Evolutionary conservation across 306 rosid species (phyloP).

Genomic region (Quercus cerris): DNA sequence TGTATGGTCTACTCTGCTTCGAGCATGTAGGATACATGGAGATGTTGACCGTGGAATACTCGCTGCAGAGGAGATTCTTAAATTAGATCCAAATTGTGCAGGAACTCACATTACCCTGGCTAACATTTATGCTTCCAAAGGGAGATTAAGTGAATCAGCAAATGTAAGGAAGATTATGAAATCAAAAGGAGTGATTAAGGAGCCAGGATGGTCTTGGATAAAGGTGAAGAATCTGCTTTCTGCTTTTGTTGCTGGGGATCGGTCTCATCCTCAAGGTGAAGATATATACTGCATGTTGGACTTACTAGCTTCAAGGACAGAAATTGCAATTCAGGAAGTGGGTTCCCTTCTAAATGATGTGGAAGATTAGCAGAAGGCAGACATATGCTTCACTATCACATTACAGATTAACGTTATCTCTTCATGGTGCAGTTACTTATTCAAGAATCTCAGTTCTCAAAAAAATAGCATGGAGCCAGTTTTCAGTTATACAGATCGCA

Average conservation of each 20-base stretch:
- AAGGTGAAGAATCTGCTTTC: constrained; percentile 48
- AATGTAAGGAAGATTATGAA: constrained; percentile 62
- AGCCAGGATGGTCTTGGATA: constrained; percentile 86
- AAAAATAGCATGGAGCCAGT: neutral
- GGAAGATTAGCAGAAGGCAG: constrained; percentile 31
- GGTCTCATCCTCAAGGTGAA: constrained; percentile 53
- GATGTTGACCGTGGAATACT: constrained; percentile 60
- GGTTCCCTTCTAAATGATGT: constrained; percentile 24
- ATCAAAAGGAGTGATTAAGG: constrained; percentile 73
- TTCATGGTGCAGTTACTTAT: neutral
- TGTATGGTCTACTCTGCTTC: constrained; percentile 80
- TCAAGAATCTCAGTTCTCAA: neutral
- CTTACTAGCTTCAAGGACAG: constrained; percentile 39
- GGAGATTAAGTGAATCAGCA: constrained; percentile 73
- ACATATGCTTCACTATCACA: constrained; percentile 6
- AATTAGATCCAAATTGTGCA: constrained; percentile 58
- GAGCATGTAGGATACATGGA: constrained; percentile 66
- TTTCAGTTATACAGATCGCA: neutral
- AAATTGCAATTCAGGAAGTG: constrained; percentile 28
- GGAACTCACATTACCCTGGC: constrained; percentile 72
- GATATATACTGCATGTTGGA: constrained; percentile 49
- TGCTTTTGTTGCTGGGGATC: constrained; percentile 62
- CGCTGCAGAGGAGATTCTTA: constrained; percentile 62
- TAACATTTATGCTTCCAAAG: constrained; percentile 63
- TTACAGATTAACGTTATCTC: neutral